These are phyloP conservation scores for Amanita brunnescens DNA, from an alignment of 768 basidiomycete genomes.

Conservation along the genomic window DNA sequence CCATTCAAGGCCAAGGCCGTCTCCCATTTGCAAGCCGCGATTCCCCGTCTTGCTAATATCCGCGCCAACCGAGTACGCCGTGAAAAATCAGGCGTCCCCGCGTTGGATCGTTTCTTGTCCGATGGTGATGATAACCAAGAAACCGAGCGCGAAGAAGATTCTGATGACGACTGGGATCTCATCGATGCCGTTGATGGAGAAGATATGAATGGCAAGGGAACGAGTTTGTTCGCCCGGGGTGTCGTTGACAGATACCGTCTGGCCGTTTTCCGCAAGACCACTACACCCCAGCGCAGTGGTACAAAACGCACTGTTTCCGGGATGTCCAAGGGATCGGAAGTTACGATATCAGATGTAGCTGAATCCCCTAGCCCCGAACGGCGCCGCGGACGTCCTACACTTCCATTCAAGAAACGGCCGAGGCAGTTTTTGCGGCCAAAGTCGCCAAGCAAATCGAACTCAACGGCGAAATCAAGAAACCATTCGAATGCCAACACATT, in stretches of 20 bases:
- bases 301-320: slow-evolving; percentile 45
- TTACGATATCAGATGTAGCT: slow-evolving; percentile 25
- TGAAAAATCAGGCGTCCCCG: slow-evolving; percentile 79
- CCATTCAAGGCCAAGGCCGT: slow-evolving; percentile 12
- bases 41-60: slow-evolving; percentile 15
- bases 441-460: slow-evolving; percentile 44
- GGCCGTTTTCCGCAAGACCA: slow-evolving; percentile 79
- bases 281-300: slow-evolving; percentile 45
- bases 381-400: slow-evolving; percentile 59
- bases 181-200: slow-evolving; percentile 76
- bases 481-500: slow-evolving; percentile 38
- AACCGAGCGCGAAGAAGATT: slow-evolving; percentile 45
- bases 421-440: slow-evolving; percentile 67
- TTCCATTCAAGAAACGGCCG: slow-evolving; percentile 67
- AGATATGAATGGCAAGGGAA: slow-evolving; percentile 75
- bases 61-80: slow-evolving; percentile 37
- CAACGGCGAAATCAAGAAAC: slow-evolving; percentile 19
- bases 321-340: slow-evolving; percentile 46
- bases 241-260: slow-evolving; percentile 84
- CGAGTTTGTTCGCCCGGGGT: slow-evolving; percentile 83
- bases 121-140: slow-evolving; percentile 41
- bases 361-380: slow-evolving; percentile 44
- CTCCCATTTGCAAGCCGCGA: slow-evolving; percentile 15
- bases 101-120: slow-evolving; percentile 64
- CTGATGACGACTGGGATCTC: slow-evolving; percentile 90